These are phyloP conservation scores for Gastrodia elata DNA, from an alignment of 106 monocot genomes.

Conservation along the genomic window DNA sequence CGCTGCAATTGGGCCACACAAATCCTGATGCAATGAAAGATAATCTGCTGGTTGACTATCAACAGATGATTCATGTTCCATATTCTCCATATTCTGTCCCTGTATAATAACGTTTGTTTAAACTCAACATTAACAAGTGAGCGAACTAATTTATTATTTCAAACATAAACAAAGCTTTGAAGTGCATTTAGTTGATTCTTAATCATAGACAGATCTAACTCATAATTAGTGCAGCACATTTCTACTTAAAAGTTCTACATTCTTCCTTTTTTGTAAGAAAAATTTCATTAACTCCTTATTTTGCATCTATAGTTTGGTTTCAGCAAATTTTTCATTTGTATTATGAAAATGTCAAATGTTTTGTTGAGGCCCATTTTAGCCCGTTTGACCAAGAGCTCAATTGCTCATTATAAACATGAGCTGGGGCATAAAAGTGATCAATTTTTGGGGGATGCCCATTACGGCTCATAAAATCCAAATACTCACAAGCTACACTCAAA, in stretches of 20 bases:
- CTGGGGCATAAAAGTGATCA: too few species aligned
- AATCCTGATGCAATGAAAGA: constrained; percentile 25
- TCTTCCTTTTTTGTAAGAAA: not conserved
- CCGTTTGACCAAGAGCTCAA: too few species aligned
- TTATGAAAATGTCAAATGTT: too few species aligned
- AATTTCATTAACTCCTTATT: not conserved
- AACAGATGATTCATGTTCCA: constrained; percentile 22
- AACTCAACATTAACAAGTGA: not conserved
- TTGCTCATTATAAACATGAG: too few species aligned
- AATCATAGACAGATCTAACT: not conserved
- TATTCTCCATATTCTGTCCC: constrained; percentile 21
- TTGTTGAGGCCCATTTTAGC: too few species aligned
- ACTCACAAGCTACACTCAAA: too few species aligned
- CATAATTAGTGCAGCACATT: not conserved
- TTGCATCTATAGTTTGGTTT: not conserved
- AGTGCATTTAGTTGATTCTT: not conserved
- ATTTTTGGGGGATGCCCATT: too few species aligned
- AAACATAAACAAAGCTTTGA: not conserved
- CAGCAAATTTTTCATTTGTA: too few species aligned
- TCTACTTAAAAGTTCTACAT: not conserved
- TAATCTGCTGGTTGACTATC: constrained; percentile 10
- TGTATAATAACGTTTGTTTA: constrained; percentile 10
- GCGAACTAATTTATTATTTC: not conserved
- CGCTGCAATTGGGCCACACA: constrained; percentile 81
- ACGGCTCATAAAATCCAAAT: too few species aligned